Evolutionary conservation across 106 monocot species (phyloP).

Genomic region (Apostasia ramifera): DNA sequence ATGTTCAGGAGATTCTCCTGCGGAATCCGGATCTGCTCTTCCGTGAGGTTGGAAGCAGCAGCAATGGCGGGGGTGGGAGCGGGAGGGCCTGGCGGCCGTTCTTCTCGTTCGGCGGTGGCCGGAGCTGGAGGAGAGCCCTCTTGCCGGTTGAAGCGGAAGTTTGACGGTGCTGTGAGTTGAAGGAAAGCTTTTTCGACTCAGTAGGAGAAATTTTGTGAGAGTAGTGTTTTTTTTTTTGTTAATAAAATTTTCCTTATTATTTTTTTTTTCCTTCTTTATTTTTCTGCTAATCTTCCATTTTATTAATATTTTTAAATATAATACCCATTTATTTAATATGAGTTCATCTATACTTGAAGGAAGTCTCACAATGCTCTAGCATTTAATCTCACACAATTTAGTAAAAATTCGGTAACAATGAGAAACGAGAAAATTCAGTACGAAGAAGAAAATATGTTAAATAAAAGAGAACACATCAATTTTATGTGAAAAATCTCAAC

Average conservation of each 20-base stretch:
- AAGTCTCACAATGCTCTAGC: no score
- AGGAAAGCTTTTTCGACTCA: neutral
- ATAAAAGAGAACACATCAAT: no score
- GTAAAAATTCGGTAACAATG: no score
- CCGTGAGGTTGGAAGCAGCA: slow-evolving; percentile 1
- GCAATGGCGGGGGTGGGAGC: neutral
- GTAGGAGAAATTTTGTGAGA: neutral
- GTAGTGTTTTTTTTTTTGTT: neutral
- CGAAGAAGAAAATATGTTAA: no score
- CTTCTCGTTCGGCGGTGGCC: slow-evolving; percentile 48
- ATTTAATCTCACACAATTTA: no score
- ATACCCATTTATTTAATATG: neutral
- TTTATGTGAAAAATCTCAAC: no score
- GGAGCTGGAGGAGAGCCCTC: slow-evolving; percentile 23
- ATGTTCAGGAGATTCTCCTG: slow-evolving; percentile 25
- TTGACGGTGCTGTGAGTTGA: neutral
- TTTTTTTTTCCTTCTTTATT: neutral
- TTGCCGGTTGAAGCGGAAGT: neutral
- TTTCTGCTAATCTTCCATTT: no score
- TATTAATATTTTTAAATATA: neutral
- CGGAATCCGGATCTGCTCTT: neutral
- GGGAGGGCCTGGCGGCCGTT: slow-evolving; percentile 27
- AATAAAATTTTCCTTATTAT: neutral
- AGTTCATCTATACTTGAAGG: no score
- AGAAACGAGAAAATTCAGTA: no score